Percentiles rank a stretch among this genome's conserved stretches.
Conservation (phyloP, 371 early-diverging fungal genomes). For the Furculomyces boomerangus region DNA sequence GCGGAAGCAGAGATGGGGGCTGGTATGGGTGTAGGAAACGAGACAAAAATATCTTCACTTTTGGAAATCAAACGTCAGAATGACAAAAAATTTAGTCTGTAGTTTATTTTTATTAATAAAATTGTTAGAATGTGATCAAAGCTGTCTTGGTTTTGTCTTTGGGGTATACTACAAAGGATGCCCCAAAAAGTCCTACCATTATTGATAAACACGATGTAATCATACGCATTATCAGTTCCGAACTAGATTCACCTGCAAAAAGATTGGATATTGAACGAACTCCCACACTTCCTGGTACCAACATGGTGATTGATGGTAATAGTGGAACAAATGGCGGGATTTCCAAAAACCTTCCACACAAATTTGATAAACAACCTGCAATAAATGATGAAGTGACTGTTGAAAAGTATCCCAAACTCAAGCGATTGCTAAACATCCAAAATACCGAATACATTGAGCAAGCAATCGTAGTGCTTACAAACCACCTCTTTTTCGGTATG, state of each 20-base stretch:
- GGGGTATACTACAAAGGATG: conserved; percentile 31
- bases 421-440: conserved; percentile 7
- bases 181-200: conserved; percentile 29
- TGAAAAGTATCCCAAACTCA: conserved; percentile 8
- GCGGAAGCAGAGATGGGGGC: conserved; percentile 71
- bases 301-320: conserved; percentile 28
- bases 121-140: conserved; percentile 12
- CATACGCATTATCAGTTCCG: conserved; percentile 28
- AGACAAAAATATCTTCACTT: conserved; percentile 1
- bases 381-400: conserved; percentile 21
- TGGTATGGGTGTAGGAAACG: conserved; percentile 27
- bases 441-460: conserved; percentile 10
- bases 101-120: no score
- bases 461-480: conserved; percentile 9
- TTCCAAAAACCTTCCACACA: conserved; percentile 28
- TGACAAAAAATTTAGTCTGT: no score
- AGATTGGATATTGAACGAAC: conserved; percentile 29
- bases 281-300: conserved; percentile 35
- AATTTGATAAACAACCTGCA: conserved; percentile 16
- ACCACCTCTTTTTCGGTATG: conserved; percentile 11
- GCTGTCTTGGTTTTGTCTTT: conserved; percentile 17
- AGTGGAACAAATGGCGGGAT: conserved; percentile 32
- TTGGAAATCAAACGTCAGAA: background rate
- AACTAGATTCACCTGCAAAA: conserved; percentile 16
- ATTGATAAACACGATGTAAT: conserved; percentile 27